Percentiles rank a stretch among this genome's conserved stretches.
Conservation (phyloP, 1,284 basidiomycete species). For the Microstroma glucosiphilum region DNA sequence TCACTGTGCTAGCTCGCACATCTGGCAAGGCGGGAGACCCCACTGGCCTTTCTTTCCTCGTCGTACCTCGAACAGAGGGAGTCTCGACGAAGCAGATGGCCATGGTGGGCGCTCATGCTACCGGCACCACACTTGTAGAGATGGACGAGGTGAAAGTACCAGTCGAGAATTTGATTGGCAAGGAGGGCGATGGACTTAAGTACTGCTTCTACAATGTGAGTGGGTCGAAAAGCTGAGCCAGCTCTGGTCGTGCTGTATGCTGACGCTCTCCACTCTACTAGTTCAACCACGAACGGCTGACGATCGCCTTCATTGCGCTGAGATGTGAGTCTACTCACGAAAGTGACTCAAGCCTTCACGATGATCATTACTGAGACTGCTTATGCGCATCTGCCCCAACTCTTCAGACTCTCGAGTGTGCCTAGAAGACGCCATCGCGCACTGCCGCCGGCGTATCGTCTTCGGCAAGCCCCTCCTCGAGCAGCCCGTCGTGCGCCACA, state of each 20-base stretch:
- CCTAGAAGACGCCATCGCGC: slow-evolving; percentile 33
- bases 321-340: too few relatives aligned
- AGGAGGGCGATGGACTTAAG: slow-evolving; percentile 35
- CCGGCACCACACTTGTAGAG: slow-evolving; percentile 49
- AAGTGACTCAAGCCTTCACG: neutral
- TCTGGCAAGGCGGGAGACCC: slow-evolving; percentile 50
- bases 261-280: neutral
- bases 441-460: slow-evolving; percentile 28
- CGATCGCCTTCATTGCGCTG: slow-evolving; percentile 31
- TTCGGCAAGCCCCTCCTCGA: slow-evolving; percentile 40
- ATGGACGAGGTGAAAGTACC: slow-evolving; percentile 50
- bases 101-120: slow-evolving; percentile 40
- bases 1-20: slow-evolving; percentile 51
- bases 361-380: neutral
- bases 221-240: neutral
- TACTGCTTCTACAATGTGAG: slow-evolving; percentile 28
- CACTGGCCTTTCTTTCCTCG: slow-evolving; percentile 47
- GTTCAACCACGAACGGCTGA: slow-evolving; percentile 27
- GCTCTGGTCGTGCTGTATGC: too few relatives aligned
- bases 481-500: slow-evolving; percentile 41
- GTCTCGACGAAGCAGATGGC: slow-evolving; percentile 44
- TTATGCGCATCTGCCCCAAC: neutral
- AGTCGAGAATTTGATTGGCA: slow-evolving; percentile 49
- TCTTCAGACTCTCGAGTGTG: neutral
- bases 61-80: slow-evolving; percentile 40